Conservation (phyloP, 1,284 basidiomycete species). For the Kwoniella shivajii region DNA sequence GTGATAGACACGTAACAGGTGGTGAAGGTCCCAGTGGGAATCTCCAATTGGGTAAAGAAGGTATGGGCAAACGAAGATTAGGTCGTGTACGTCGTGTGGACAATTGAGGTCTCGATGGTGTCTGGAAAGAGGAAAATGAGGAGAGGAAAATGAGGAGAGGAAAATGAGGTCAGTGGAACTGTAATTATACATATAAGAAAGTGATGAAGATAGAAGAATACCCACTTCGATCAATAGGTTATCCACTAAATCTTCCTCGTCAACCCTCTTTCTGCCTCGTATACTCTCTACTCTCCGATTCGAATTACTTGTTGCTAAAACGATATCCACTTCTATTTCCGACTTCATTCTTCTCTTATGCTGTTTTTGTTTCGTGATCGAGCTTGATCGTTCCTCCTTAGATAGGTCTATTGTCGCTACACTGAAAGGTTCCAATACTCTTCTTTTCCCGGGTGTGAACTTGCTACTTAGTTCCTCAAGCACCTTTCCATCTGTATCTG, state of each 20-base stretch:
- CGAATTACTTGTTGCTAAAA: slow-evolving; percentile 1
- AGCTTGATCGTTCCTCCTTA: background rate
- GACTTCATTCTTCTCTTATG: slow-evolving; percentile 25
- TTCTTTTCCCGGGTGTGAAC: slow-evolving; percentile 23
- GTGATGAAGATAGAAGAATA: too few relatives aligned
- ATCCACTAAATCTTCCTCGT: slow-evolving; percentile 21
- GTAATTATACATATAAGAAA: background rate
- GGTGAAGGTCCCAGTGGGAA: slow-evolving; percentile 38
- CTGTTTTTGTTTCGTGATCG: background rate
- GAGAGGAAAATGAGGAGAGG: background rate
- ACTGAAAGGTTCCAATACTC: slow-evolving; percentile 32
- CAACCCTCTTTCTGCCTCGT: background rate
- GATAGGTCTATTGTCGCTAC: background rate
- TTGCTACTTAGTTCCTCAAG: slow-evolving; percentile 22
- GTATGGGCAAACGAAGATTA: slow-evolving; percentile 14
- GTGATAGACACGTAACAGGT: slow-evolving; percentile 35
- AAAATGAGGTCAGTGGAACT: background rate
- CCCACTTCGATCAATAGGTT: slow-evolving; percentile 18
- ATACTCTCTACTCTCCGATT: background rate
- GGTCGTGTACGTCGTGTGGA: slow-evolving; percentile 7
- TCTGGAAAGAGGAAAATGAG: slow-evolving; percentile 2
- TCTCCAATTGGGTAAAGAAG: slow-evolving; percentile 31
- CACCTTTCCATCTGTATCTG: slow-evolving; percentile 19
- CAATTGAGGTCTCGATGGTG: slow-evolving; percentile 11
- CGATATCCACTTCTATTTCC: slow-evolving; percentile 25